These are phyloP conservation scores for Globisporangium paddicum DNA, from an alignment of 352 stramenopile genomes.

Conservation along the genomic window DNA sequence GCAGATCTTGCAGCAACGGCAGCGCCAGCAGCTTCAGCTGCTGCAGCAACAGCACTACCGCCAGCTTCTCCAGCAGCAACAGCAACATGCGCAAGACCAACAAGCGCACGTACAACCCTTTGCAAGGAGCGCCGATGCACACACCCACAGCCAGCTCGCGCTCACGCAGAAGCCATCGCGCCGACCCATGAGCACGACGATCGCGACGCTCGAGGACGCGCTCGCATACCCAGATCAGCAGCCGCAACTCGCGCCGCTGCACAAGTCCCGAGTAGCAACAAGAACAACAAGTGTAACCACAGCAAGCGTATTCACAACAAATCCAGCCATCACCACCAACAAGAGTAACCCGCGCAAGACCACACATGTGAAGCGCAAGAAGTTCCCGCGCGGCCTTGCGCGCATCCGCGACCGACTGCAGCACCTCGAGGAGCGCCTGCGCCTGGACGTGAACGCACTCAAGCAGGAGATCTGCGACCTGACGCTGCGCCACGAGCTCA, in stretches of 20 bases:
- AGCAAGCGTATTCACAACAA: background rate
- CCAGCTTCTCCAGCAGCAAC: background rate
- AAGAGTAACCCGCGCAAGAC: background rate
- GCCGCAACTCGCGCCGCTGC: conserved; percentile 2
- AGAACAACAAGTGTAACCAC: too few relatives aligned
- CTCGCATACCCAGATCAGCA: conserved; percentile 8
- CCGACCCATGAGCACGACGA: background rate
- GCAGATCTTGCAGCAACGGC: conserved; percentile 1
- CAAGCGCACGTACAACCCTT: background rate
- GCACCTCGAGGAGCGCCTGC: conserved; percentile 17
- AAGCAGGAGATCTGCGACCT: conserved; percentile 24
- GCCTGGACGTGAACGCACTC: conserved; percentile 23
- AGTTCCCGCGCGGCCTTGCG: conserved; percentile 5
- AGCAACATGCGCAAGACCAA: background rate
- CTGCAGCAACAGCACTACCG: background rate
- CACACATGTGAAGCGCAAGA: conserved; percentile 8
- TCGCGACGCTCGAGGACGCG: conserved; percentile 8
- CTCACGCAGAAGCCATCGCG: background rate
- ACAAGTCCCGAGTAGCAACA: too few relatives aligned
- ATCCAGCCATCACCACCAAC: background rate
- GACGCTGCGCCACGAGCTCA: conserved; percentile 11
- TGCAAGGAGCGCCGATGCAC: background rate
- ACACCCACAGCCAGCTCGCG: too few relatives aligned
- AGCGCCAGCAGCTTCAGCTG: background rate
- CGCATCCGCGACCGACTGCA: conserved; percentile 24